Conservation (phyloP, 2,329 filamentous ascomycete genomes). For the Pseudopyrenochaeta lycopersici region DNA sequence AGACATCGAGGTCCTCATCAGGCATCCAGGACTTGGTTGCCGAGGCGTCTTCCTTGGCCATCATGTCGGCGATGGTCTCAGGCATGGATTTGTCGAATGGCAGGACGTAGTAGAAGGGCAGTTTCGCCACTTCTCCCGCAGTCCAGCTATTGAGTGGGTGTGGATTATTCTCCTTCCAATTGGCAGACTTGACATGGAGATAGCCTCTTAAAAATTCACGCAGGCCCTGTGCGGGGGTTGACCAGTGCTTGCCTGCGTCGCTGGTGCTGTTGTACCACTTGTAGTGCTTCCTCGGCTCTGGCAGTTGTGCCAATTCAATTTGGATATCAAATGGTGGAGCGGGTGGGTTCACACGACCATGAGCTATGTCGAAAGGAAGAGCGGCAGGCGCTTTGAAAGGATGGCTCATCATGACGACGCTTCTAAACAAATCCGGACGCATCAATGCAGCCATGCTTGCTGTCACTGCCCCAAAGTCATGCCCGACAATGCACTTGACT, state of each 20-base stretch:
- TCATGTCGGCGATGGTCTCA: constrained; percentile 63
- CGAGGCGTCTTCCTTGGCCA: constrained; percentile 60
- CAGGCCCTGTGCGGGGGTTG: constrained; percentile 61
- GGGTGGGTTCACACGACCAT: constrained; percentile 30
- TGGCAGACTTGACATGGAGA: constrained; percentile 72
- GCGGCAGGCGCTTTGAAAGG: constrained; percentile 65
- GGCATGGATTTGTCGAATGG: constrained; percentile 66
- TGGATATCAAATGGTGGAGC: constrained; percentile 59
- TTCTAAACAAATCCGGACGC: constrained; percentile 71
- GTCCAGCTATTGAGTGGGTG: constrained; percentile 64
- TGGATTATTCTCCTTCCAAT: constrained; percentile 66
- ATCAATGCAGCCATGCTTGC: constrained; percentile 68
- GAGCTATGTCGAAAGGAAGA: constrained; percentile 59
- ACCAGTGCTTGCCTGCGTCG: constrained; percentile 59
- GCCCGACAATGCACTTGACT: constrained; percentile 69
- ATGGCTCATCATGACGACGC: constrained; percentile 71
- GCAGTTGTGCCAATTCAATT: constrained; percentile 61
- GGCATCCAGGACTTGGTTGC: constrained; percentile 65
- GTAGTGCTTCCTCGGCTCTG: constrained; percentile 72
- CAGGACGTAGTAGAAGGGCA: constrained; percentile 77
- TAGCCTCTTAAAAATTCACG: constrained; percentile 71
- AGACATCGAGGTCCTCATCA: constrained; percentile 66
- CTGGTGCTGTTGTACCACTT: constrained; percentile 70
- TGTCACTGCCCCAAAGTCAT: constrained; percentile 72
- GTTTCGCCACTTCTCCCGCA: constrained; percentile 64